Conservation (phyloP, 2,329 filamentous ascomycete genomes). For the Purpureocillium takamizusanense region DNA sequence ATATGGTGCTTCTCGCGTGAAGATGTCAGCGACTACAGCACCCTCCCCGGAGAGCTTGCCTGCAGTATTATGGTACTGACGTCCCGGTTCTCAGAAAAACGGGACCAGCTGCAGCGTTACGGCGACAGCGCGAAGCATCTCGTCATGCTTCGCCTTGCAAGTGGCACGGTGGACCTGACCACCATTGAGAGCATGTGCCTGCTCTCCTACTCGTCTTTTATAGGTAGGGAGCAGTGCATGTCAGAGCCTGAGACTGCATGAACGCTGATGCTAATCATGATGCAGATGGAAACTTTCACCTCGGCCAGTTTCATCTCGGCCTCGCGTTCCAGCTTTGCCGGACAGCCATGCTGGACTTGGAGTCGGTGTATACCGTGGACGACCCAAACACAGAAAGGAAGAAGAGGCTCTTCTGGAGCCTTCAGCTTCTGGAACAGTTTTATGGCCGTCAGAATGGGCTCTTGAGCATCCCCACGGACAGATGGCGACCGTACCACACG, state of each 20-base stretch:
- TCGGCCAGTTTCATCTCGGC: constrained; percentile 41
- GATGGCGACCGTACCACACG: constrained; percentile 26
- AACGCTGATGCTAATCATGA: constrained; percentile 2
- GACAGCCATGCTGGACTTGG: constrained; percentile 37
- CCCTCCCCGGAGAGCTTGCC: constrained; percentile 28
- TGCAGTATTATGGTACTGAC: constrained; percentile 32
- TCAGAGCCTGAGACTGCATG: neutral
- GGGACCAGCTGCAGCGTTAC: constrained; percentile 22
- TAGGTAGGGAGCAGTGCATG: too few species aligned
- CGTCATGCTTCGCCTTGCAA: constrained; percentile 40
- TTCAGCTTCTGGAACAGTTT: constrained; percentile 38
- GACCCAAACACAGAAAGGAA: constrained; percentile 32
- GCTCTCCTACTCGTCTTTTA: constrained; percentile 38
- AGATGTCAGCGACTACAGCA: constrained; percentile 23
- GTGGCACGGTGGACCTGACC: constrained; percentile 37
- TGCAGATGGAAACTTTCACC: constrained; percentile 36
- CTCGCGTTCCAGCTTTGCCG: constrained; percentile 40
- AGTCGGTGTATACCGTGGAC: constrained; percentile 25
- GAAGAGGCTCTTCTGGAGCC: constrained; percentile 41
- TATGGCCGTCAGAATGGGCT: constrained; percentile 38
- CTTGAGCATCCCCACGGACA: constrained; percentile 29
- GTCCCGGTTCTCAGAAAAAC: constrained; percentile 26
- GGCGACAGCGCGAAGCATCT: constrained; percentile 29
- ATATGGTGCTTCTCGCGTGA: constrained; percentile 37
- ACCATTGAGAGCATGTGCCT: constrained; percentile 43